Base-by-base conservation (phyloP, 805 yeast species). In the Monosporozyma aerobia region DNA sequence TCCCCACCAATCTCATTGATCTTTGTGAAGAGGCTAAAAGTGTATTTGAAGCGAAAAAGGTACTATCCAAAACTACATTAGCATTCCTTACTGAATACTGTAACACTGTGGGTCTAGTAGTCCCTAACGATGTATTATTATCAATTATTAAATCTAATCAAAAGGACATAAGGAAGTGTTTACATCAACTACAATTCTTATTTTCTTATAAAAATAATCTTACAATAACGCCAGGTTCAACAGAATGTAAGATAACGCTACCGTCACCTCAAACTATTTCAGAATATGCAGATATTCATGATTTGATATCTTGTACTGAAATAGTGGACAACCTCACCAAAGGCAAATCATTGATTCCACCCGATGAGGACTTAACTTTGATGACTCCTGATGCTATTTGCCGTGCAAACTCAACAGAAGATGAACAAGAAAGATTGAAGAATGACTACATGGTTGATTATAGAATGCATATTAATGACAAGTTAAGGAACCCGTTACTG, bases 1-100 rank as follows among this genome's bases (percentile, higher is more conserved):
- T 84, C 5, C 90, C 90, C 0, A 58, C 61, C 30, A 70, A 65
- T 45, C 61, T 85, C 5, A 55, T 76, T 22, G 78, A 79, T 8
- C 61, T 73, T 44, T 79, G 82, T 0, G 57, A 57, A 16, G 74
- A 68, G 47, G 79, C 77, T 43, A 60, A 70, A 8, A 67, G 82
- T 0, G 69, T 67, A 32, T 73, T 67, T 50, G 60, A 63, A 40
- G 72, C 69, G 44, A 61, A 49, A 37, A 60, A 30, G 33, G 62
- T 57, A 43, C 51, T 61, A 52, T 50, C 52, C 1, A 57, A 54
- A 1, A 53, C 65, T 4, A 57, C 75, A 0, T 53, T 53, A 3
- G 58, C 70, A 4, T 80, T 79, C 59, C 53, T 80, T 44, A 50
- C 55, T 33, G 51, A 53, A n/a, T 67, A 59, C 50, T 57, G 63